Base-by-base conservation (phyloP, 106 monocot species). In the Iris macrosiphon region DNA sequence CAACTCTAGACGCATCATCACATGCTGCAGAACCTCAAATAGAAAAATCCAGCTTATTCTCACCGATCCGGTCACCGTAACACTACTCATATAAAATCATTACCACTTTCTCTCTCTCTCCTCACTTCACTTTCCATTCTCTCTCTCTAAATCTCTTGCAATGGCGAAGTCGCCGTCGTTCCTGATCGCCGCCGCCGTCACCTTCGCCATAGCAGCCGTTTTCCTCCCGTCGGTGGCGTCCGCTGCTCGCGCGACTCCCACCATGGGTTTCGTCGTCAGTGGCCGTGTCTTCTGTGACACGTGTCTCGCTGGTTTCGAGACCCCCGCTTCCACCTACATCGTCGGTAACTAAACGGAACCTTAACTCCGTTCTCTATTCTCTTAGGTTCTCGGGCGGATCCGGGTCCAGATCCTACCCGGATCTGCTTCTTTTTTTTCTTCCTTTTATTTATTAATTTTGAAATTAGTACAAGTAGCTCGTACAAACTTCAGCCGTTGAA, bases 281-380 rank as follows among this genome's bases (percentile, higher is more conserved):
- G 91, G 91, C 7, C 63, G 71, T 37, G 78, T 91, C 6, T 91
- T 78, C 72, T 91, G 91, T 57, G 91, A 92, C 47, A 79, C 81
- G 4, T 85, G 91, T 63, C 64, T 25, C 10, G 72, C 70, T 20
- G 91, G 91, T 6, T 92, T 79, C 48, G 91, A 92, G 73, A 92
- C 91, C 3, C 79, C 85, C 39, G 72, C 69, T 23, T 61, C 79
- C 66, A 85, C 89, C 60, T 75, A 78, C 77, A 45, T 84, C 45
- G 31, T 63, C 26, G 83, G 89, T 76, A 34, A 72, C 31, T 14
- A 5, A 3, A 4, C 7, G 21, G 40, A 10, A 42, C 4, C 30
- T 24, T 11, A 1, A 26, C 6, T 37, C 4, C 14, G 8, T 25
- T 9, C 19, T 46, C 16, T 31, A 15, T 2, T 38, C 49, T 13